Percentiles rank a stretch among this genome's conserved stretches.
phyloP scores from a whole-genome alignment of 805 yeast species.

The Barnettozyma pratensis region DNA sequence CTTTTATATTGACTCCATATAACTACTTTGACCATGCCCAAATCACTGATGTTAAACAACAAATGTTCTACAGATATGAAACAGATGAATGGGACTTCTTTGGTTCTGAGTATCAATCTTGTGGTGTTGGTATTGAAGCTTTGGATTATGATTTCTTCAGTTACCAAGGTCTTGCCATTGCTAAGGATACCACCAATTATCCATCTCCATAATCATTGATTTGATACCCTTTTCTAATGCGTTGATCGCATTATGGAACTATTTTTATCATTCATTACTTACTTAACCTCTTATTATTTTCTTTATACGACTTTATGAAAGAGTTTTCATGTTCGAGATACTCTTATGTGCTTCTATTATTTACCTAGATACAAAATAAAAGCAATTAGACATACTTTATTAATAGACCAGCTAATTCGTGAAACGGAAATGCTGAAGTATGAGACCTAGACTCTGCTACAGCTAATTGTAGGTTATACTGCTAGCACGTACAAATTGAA shows the following conservation, averaged over 20 bases:
- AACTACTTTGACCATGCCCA: constrained; percentile 25
- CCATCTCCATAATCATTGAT: constrained; percentile 18
- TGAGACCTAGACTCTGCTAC: too few relatives aligned
- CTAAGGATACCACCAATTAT: constrained; percentile 21
- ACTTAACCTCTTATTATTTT: too few relatives aligned
- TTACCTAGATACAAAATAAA: too few relatives aligned
- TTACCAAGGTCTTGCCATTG: constrained; percentile 19
- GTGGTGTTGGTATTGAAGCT: constrained; percentile 15
- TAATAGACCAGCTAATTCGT: too few relatives aligned
- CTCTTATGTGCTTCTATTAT: too few relatives aligned
- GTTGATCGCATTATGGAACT: background rate
- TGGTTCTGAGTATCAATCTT: constrained; percentile 16
- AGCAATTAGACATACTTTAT: too few relatives aligned
- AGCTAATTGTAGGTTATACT: too few relatives aligned
- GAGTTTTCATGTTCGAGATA: too few relatives aligned
- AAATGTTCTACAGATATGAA: constrained; percentile 19
- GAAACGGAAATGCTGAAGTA: too few relatives aligned
- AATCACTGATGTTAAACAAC: constrained; percentile 22
- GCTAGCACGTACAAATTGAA: too few relatives aligned
- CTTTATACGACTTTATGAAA: too few relatives aligned
- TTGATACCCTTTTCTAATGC: background rate
- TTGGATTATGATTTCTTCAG: constrained; percentile 14
- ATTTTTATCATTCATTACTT: too few relatives aligned
- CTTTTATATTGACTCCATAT: constrained; percentile 24
- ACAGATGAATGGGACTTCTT: constrained; percentile 22